These are phyloP conservation scores for Candida dendrica DNA, from an alignment of 805 yeast species.

Conservation along the genomic window DNA sequence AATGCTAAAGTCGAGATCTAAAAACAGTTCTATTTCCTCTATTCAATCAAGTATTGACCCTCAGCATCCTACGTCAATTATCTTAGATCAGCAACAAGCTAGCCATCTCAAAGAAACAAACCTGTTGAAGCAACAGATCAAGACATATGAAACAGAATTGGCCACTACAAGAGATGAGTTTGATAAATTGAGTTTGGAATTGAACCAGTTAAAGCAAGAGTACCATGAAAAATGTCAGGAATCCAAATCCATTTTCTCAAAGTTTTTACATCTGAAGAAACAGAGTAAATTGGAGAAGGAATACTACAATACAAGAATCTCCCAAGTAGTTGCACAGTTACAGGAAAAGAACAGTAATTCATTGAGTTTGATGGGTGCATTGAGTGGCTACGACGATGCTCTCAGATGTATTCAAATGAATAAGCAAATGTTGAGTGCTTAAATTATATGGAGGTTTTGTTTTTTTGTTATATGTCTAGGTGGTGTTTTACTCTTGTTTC, in stretches of 20 bases:
- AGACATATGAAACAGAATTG: background rate
- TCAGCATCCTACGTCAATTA: background rate
- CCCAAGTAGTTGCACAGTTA: background rate
- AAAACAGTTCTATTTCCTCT: conserved; percentile 13
- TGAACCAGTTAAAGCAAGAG: background rate
- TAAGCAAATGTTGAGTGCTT: background rate
- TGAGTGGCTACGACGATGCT: background rate
- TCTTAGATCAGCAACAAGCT: background rate
- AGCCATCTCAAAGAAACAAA: background rate
- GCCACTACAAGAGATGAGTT: background rate
- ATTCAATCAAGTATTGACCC: conserved; percentile 1
- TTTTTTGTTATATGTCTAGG: too few relatives aligned
- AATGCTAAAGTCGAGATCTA: conserved; percentile 9
- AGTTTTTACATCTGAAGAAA: background rate
- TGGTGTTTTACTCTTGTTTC: too few relatives aligned
- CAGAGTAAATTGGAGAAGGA: background rate
- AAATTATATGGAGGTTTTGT: too few relatives aligned
- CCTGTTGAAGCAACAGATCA: background rate
- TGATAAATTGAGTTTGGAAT: background rate
- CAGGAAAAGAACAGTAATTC: background rate
- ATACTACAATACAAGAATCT: background rate
- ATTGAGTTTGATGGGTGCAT: background rate
- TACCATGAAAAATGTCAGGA: background rate
- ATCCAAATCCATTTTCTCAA: background rate
- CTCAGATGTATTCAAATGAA: background rate